These are phyloP conservation scores for Cladosporium oxysporum DNA, from an alignment of 2,329 filamentous ascomycete genomes.

Conservation along the genomic window DNA sequence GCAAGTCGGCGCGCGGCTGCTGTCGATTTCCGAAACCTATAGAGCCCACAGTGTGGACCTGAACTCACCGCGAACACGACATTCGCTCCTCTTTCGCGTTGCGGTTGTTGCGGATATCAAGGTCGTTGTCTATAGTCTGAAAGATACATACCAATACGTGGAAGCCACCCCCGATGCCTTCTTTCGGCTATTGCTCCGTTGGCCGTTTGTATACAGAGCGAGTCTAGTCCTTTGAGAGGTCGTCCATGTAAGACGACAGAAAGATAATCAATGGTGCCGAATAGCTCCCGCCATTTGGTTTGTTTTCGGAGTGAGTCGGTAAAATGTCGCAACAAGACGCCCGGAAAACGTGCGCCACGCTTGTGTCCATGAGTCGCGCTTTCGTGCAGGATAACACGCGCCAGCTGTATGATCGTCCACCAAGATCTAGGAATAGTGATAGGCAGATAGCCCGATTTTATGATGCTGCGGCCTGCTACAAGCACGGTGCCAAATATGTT, in stretches of 20 bases:
- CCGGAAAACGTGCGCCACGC: background rate
- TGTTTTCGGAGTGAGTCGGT: background rate
- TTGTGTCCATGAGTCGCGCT: background rate
- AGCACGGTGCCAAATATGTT: background rate
- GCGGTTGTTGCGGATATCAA: background rate
- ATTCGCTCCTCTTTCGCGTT: background rate
- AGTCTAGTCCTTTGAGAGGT: background rate
- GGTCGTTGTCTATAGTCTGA: background rate
- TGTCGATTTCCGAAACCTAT: background rate
- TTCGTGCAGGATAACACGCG: background rate
- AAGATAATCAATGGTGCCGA: background rate
- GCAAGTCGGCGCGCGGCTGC: background rate
- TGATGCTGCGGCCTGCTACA: background rate
- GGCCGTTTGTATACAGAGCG: background rate
- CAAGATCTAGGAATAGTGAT: slow-evolving; percentile 1
- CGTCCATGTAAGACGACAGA: background rate
- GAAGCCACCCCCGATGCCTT: background rate
- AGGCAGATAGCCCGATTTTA: background rate
- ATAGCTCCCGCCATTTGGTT: background rate
- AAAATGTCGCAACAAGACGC: background rate
- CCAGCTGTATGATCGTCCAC: background rate
- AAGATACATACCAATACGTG: background rate
- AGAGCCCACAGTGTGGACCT: background rate
- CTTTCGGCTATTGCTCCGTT: background rate
- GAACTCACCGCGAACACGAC: background rate